Base-by-base conservation (phyloP, 139 green algal species). In the Coccomyxa sp. region DNA sequence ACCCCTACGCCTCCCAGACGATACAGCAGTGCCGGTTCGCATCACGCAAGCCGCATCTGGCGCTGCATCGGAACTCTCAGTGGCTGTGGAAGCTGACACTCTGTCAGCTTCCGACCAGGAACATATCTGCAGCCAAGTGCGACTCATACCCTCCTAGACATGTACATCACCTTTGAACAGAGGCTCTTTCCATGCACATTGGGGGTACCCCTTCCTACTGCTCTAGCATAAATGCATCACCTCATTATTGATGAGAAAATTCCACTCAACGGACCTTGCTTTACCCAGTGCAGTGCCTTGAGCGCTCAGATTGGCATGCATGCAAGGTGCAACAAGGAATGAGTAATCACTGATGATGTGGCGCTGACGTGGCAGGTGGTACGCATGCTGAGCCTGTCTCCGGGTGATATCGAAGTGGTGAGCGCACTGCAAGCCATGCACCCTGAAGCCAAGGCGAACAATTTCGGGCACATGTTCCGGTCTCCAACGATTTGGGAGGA, bases 401-500 rank as follows among this genome's bases (percentile, higher is more conserved):
- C 21, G n/a, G 0, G 10, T 63, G 82, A 86, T 13, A 28, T 32
- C 14, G 13, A 45, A 14, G 17, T 63, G 1, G 38, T 80, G 21
- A 57, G 25, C 0, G 66, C 7, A 13, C 82, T 86, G 31, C 82
- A 82, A 0, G n/a, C 75, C 0, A 23, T 86, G 82, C 77, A 82
- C 32, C 1, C 63, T 16, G 23, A 60, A 58, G 82, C 82, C 59
- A 57, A 16, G 13, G 27, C 25, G 21, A 32, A 79, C 17, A 63
- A 51, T 0, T 82, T 82, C 82, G 82, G 77, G 16, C 68, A 77
- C 30, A 31, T 86, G 16, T 86, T 86, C 77, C 59, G 82, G 0
- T 86, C 82, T 14, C 82, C 82, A 18, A 80, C 77, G 21, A 17
- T 82, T 18, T 86, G 82, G 82, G 82, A 86, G 60, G 82, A 86